Percentiles rank a stretch among this genome's conserved stretches.
phyloP scores from a whole-genome alignment of 2,329 filamentous ascomycete genomes.

The Graphiopsis chlorocephala region DNA sequence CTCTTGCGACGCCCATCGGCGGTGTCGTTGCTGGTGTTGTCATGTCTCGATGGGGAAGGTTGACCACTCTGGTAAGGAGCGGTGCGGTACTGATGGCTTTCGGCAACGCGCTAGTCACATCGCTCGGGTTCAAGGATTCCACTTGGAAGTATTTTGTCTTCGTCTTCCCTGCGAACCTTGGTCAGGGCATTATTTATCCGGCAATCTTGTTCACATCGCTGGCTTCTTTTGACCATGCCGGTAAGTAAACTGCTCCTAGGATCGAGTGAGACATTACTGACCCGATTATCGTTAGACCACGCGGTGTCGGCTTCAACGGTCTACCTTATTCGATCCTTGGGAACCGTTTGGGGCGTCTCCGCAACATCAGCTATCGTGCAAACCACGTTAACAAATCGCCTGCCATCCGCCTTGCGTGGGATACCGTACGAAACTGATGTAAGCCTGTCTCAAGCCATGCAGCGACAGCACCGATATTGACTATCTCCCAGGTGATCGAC shows the following conservation, averaged over 20 bases:
- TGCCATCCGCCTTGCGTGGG: conserved; percentile 29
- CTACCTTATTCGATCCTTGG: conserved; percentile 60
- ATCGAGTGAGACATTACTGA: not conserved
- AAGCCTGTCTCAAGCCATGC: not conserved
- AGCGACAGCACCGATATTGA: not conserved
- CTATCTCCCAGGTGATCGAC: not conserved
- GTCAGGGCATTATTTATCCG: conserved; percentile 48
- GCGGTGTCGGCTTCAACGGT: not conserved
- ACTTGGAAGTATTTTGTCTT: conserved; percentile 47
- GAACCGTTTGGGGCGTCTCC: conserved; percentile 64
- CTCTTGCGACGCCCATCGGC: conserved; percentile 41
- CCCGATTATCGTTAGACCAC: not conserved
- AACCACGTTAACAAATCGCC: conserved; percentile 55
- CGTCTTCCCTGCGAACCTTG: conserved; percentile 46
- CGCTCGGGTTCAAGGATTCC: conserved; percentile 42
- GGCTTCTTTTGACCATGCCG: conserved; percentile 60
- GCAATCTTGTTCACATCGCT: conserved; percentile 59
- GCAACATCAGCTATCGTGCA: conserved; percentile 62
- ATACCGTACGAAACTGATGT: not conserved
- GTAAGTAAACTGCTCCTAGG: conserved; percentile 38
- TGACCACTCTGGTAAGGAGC: conserved; percentile 40
- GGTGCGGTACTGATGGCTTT: conserved; percentile 45
- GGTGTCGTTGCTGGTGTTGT: conserved; percentile 45
- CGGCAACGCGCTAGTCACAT: conserved; percentile 43
- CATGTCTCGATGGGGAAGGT: conserved; percentile 48